Evolutionary conservation across 225 moss, liverwort and hornwort genomes (phyloP), one percentile per base, ranked within the genome.

Genomic region (Rhytidiadelphus loreus): DNA sequence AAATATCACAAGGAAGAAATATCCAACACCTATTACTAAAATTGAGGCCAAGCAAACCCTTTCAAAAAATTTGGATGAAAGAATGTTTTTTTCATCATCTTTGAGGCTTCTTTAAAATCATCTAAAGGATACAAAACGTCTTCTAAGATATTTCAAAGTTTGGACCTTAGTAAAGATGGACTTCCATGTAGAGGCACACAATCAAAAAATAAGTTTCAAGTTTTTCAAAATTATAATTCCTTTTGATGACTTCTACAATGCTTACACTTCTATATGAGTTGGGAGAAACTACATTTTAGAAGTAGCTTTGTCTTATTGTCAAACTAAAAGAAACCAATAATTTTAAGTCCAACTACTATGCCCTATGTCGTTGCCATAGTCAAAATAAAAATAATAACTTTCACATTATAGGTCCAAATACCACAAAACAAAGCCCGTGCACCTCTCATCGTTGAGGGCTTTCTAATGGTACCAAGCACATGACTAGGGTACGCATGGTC

Each of bases 161-260:
- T 46, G 7, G 7, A 46, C 11, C 19, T 39, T 18, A 11, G 1
- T 46, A 18, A 25, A 0, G 7, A 4, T 32, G 1, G 20, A 50
- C 21, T 48, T 32, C 12, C 1, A 75, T 20, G 0, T 0, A 12
- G 0, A 3, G 0, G 0, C n/a, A n/a, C n/a, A n/a, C n/a, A 33
- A 12, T 50, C 0, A 8, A 1, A 52, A 33, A 52, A 32, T 7
- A 29, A 48, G 0, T 74, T 70, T 32, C 0, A 12, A 73, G 2
- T 18, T 46, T 48, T 48, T 4, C 0, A 74, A 2, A 50, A 8
- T 7, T 28, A 7, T 1, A 32, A 74, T 32, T 74, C 2, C 4
- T 20, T 74, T 74, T 20, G 7, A 0, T 0, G 0, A 48, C 4
- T 32, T 48, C 48, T 4, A 74, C 48, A 2, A 48, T 74, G 8